phyloP scores from a whole-genome alignment of 805 yeast genomes.

The Blastobotrys peoriensis region DNA sequence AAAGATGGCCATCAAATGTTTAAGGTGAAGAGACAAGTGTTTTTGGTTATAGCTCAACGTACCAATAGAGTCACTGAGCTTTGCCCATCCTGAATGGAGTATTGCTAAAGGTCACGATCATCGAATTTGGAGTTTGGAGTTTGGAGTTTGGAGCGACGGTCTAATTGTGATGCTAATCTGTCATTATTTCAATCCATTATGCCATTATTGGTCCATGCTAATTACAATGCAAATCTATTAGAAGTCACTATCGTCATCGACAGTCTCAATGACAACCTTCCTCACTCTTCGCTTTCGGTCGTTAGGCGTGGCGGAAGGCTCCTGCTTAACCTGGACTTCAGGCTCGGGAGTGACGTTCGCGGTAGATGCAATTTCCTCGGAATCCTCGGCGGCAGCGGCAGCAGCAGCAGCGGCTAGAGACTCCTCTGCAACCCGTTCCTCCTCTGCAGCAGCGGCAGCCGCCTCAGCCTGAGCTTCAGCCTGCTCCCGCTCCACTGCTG shows the following conservation, averaged over 20 bases:
- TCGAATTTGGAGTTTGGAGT: too few relatives aligned
- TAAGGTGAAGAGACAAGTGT: slow-evolving; percentile 4
- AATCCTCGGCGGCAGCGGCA: not conserved
- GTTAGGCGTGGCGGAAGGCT: not conserved
- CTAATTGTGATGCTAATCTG: too few relatives aligned
- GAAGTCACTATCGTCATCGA: slow-evolving; percentile 19
- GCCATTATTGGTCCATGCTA: not conserved
- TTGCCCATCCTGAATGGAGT: too few relatives aligned
- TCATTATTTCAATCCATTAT: slow-evolving; percentile 1
- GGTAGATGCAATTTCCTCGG: not conserved
- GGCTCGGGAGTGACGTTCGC: not conserved
- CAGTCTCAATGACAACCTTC: slow-evolving; percentile 17
- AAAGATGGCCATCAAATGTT: slow-evolving; percentile 1
- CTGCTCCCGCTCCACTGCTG: slow-evolving; percentile 10
- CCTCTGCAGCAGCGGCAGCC: slow-evolving; percentile 8
- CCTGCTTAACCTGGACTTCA: not conserved
- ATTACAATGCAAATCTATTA: slow-evolving; percentile 2
- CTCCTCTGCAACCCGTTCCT: not conserved
- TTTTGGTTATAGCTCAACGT: slow-evolving; percentile 12
- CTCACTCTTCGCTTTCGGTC: slow-evolving; percentile 4
- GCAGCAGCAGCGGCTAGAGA: not conserved
- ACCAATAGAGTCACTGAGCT: too few relatives aligned
- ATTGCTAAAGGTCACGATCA: too few relatives aligned
- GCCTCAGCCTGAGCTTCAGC: not conserved
- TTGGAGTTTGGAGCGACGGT: too few relatives aligned